Conservation (phyloP, 805 yeast species). For the Ogataea polymorpha region DNA sequence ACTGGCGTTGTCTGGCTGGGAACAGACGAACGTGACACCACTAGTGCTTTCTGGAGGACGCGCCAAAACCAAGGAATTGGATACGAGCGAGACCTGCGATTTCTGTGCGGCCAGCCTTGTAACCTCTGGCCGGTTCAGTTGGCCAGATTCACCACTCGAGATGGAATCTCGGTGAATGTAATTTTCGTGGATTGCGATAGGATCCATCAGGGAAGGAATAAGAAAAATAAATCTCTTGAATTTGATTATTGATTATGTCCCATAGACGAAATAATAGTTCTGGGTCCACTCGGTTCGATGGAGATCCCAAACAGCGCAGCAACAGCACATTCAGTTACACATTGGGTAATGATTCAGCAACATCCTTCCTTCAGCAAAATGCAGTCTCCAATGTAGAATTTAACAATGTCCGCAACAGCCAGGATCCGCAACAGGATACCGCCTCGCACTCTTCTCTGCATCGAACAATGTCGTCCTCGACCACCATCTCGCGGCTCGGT, state of each 20-base stretch:
- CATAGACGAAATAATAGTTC: constrained; percentile 7
- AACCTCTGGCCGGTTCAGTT: constrained; percentile 1
- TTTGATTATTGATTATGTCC: neutral
- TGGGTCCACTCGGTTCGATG: constrained; percentile 2
- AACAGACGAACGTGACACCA: constrained; percentile 25
- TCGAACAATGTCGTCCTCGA: constrained; percentile 23
- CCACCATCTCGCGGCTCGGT: constrained; percentile 20
- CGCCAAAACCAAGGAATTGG: constrained; percentile 19
- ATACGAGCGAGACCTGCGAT: constrained; percentile 21
- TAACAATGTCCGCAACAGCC: constrained; percentile 28
- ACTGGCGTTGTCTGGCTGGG: constrained; percentile 10
- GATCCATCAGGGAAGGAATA: constrained; percentile 12
- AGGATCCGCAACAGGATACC: constrained; percentile 9
- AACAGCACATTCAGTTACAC: constrained; percentile 12
- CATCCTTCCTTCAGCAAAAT: constrained; percentile 21
- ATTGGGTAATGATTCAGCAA: constrained; percentile 16
- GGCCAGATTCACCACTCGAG: constrained; percentile 5
- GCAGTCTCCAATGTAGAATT: constrained; percentile 33
- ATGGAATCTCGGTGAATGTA: constrained; percentile 17
- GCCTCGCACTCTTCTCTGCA: constrained; percentile 10
- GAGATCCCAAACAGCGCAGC: constrained; percentile 10
- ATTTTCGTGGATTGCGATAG: constrained; percentile 25
- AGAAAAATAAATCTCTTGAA: constrained; percentile 1
- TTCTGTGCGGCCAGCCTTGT: constrained; percentile 11
- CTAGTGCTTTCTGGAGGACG: constrained; percentile 33